These are phyloP conservation scores for Aspergillus piperis DNA, from an alignment of 2,329 filamentous ascomycete species.

Conservation along the genomic window DNA sequence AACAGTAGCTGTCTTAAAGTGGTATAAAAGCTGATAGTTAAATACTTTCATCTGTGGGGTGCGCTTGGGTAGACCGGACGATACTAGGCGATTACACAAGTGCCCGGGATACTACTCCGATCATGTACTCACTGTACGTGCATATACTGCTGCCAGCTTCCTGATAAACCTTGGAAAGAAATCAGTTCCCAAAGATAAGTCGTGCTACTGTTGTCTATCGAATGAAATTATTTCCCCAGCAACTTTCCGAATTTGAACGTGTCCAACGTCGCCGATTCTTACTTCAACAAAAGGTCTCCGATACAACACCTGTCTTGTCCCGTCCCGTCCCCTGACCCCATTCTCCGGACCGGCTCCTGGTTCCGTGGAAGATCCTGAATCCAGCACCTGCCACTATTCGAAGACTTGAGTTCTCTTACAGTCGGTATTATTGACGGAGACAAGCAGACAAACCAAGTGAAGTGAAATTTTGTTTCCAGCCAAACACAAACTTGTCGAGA, in stretches of 20 bases:
- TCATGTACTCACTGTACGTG: background rate
- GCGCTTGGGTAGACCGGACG: background rate
- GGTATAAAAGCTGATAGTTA: background rate
- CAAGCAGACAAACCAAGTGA: background rate
- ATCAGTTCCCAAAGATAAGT: background rate
- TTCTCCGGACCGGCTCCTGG: background rate
- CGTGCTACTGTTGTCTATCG: background rate
- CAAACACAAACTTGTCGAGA: background rate
- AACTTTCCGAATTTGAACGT: background rate
- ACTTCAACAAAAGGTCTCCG: background rate
- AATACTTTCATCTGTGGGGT: background rate
- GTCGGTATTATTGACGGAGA: background rate
- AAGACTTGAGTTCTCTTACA: background rate
- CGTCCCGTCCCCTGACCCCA: conserved; percentile 3
- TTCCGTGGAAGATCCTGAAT: conserved; percentile 2
- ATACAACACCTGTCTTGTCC: background rate
- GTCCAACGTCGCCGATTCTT: background rate
- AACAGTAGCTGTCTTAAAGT: background rate
- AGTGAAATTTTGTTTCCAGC: background rate
- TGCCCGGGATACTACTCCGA: conserved; percentile 6
- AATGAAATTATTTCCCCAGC: background rate
- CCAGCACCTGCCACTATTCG: conserved; percentile 4
- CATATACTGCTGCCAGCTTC: conserved; percentile 4
- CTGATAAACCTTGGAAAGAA: conserved; percentile 1
- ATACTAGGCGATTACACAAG: conserved; percentile 3